Base-by-base conservation (phyloP, 495 filamentous ascomycete genomes). In the Xylona heveae region DNA sequence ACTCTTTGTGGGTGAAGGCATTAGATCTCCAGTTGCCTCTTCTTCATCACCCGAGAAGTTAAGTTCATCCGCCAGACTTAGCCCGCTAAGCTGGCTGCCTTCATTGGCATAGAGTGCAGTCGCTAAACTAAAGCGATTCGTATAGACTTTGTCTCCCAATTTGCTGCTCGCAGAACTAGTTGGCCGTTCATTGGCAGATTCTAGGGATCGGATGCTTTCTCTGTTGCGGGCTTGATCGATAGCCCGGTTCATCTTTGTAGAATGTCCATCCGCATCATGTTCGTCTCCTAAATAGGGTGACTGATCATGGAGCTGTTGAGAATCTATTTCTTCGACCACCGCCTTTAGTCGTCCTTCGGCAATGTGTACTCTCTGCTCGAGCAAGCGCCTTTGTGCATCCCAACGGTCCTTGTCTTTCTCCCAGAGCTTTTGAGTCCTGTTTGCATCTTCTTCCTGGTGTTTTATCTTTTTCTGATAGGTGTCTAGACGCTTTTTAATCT, bases 1-100 rank as follows among this genome's bases (percentile, higher is more conserved):
- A n/a, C n/a, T n/a, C n/a, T n/a, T n/a, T n/a, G n/a, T n/a, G n/a
- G n/a, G n/a, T n/a, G n/a, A n/a, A n/a, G n/a, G n/a, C n/a, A n/a
- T n/a, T n/a, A n/a, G n/a, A n/a, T 8, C 24, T 25, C 8, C 38
- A 23, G 42, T 40, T 22, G 44, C 39, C 19, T 41, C 39, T 19
- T 44, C 49, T 6, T 37, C 37, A 15, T 43, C 40, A 15, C 39
- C 77, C 35, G 79, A 80, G 24, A 90, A 74, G 31, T 73, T 71
- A 37, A 97, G 61, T 58, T 97, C 88, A 41, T 94, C 80, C 6
- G 88, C 88, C 24, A 97, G 54, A 41, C 74, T 88, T 23, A 82
- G 42, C 6, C 77, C 77, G 31, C 71, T 71, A 13, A 56, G 42
- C 44, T 74, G 75, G 6, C 46, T 40, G 3, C 47, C 40, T 14